A percentile compares a stretch with the other conserved stretches of the same genome.
phyloP scores from a whole-genome alignment of 352 stramenopile species.

The Globisporangium barbulae region DNA sequence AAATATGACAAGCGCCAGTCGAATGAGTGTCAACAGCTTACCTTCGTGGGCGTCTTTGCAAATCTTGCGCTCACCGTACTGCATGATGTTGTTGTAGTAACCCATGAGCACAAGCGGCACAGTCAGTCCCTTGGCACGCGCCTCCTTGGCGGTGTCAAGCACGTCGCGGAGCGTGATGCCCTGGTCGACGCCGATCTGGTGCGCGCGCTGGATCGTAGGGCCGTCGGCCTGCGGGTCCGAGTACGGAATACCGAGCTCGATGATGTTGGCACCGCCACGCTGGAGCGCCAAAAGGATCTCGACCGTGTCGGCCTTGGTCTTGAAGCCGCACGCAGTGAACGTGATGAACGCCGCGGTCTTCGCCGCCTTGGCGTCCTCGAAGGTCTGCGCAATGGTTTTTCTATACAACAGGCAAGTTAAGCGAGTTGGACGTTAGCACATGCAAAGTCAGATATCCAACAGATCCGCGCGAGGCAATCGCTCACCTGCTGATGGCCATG shows the following conservation, averaged over 20 bases:
- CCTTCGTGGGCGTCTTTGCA: slow-evolving; percentile 75
- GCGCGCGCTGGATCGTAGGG: slow-evolving; percentile 95
- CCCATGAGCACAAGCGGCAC: slow-evolving; percentile 98
- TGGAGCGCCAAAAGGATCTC: slow-evolving; percentile 95
- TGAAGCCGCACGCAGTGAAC: slow-evolving; percentile 96
- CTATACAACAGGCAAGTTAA: slow-evolving; percentile 15
- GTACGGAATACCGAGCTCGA: slow-evolving; percentile 97
- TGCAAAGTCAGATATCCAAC: not conserved
- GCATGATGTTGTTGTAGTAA: slow-evolving; percentile 98
- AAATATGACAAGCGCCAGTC: not conserved
- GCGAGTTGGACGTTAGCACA: not conserved
- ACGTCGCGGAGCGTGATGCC: slow-evolving; percentile 93
- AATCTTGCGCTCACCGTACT: slow-evolving; percentile 94
- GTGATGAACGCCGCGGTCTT: slow-evolving; percentile 93
- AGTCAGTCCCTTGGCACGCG: slow-evolving; percentile 88
- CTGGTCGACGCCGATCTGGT: slow-evolving; percentile 92
- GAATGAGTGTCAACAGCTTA: not conserved
- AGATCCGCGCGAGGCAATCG: not conserved
- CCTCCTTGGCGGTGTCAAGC: slow-evolving; percentile 91
- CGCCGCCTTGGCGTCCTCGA: slow-evolving; percentile 64
- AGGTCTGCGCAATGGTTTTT: slow-evolving; percentile 63
- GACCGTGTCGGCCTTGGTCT: slow-evolving; percentile 93
- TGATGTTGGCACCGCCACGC: slow-evolving; percentile 94
- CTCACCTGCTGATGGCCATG: slow-evolving; percentile 1
- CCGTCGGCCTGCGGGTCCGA: slow-evolving; percentile 98